Percentiles rank a stretch among this genome's conserved stretches.
Conservation (phyloP, 1,139 yeast species). For the Diutina rugosa region DNA sequence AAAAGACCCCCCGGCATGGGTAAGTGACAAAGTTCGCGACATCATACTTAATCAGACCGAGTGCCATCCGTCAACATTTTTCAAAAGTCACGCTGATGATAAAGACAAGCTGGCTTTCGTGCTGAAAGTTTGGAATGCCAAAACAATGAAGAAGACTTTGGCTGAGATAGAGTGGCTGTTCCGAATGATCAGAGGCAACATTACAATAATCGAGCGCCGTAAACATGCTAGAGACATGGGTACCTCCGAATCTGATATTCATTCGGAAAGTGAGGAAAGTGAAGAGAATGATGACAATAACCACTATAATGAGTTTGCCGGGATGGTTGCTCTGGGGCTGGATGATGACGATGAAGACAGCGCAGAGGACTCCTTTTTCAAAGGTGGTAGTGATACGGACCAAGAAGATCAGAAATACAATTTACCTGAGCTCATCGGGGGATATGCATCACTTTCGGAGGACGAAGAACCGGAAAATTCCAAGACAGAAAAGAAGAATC, state of each 20-base stretch:
- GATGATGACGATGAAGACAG: not conserved
- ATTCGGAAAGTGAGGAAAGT: constrained; percentile 6
- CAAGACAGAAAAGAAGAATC: not conserved
- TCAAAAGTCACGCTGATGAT: constrained; percentile 31
- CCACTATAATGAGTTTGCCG: constrained; percentile 8
- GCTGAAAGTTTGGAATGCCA: constrained; percentile 49
- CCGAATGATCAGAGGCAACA: constrained; percentile 46
- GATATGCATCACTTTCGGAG: not conserved
- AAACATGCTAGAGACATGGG: constrained; percentile 3
- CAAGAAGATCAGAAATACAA: not conserved
- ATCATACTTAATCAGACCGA: constrained; percentile 17
- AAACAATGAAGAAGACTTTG: constrained; percentile 32
- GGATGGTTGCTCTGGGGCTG: constrained; percentile 2
- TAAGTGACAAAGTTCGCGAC: constrained; percentile 12
- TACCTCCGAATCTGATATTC: constrained; percentile 6
- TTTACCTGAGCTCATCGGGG: not conserved
- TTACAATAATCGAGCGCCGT: constrained; percentile 29
- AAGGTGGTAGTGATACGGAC: not conserved
- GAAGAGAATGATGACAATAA: constrained; percentile 6
- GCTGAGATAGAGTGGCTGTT: constrained; percentile 45
- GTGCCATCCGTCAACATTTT: constrained; percentile 36
- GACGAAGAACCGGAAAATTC: not conserved
- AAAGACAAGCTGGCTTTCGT: constrained; percentile 28
- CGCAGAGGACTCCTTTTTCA: not conserved
- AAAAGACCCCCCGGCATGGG: constrained; percentile 19